phyloP scores from a whole-genome alignment of 768 basidiomycete species.

The Kwoniella europaea region DNA sequence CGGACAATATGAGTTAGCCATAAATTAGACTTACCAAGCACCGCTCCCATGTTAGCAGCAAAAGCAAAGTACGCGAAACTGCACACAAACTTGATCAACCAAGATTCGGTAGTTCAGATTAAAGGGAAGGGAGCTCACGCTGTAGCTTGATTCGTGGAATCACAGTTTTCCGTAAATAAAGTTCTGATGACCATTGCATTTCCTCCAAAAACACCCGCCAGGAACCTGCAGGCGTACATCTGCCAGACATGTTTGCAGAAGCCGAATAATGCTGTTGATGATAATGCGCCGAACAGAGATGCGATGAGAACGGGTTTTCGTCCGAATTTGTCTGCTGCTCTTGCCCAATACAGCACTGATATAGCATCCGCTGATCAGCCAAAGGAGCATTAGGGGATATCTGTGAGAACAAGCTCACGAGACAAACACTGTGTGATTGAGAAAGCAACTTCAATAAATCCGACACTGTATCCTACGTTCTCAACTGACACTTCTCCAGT shows the following conservation, averaged over 20 bases:
- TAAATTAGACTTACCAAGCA: constrained; percentile 16
- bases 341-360: constrained; percentile 29
- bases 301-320: constrained; percentile 33
- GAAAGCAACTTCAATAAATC: constrained; percentile 30
- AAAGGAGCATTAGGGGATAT: neutral
- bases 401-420: constrained; percentile 7
- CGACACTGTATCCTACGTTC: constrained; percentile 35
- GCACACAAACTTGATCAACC: constrained; percentile 4
- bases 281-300: constrained; percentile 32
- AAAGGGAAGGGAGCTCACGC: constrained; percentile 13
- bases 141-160: constrained; percentile 27
- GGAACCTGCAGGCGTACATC: constrained; percentile 33
- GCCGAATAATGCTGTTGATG: constrained; percentile 26
- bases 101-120: neutral
- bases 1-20: neutral
- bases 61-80: constrained; percentile 38
- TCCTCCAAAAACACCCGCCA: constrained; percentile 34
- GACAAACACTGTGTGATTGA: constrained; percentile 34
- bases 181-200: constrained; percentile 37
- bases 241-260: constrained; percentile 32
- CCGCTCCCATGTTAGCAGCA: constrained; percentile 32
- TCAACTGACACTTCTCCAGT: constrained; percentile 33
- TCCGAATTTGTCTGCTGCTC: constrained; percentile 30
- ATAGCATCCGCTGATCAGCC: neutral
- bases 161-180: constrained; percentile 33